A percentile compares a stretch with the other conserved stretches of the same genome.
Evolutionary conservation across 768 basidiomycete genomes (phyloP).

Genomic region (Mycena olivaceomarginata): DNA sequence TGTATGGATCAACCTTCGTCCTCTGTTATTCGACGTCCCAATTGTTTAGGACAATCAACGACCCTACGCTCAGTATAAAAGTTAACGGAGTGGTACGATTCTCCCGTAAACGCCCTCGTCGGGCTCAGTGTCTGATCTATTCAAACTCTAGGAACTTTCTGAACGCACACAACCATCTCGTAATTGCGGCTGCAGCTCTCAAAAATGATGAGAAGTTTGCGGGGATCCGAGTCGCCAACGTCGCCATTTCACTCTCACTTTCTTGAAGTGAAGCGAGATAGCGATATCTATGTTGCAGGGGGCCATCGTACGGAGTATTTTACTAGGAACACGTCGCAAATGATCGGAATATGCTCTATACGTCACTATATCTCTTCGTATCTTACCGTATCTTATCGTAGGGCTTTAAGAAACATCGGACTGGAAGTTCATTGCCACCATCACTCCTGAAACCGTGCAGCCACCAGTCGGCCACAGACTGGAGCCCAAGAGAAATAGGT

Average conservation of each 20-base stretch:
- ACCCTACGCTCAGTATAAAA: conserved; percentile 24
- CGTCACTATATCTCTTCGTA: no score
- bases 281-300: no score
- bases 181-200: conserved; percentile 14
- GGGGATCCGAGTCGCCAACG: background rate
- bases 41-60: conserved; percentile 22
- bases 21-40: background rate
- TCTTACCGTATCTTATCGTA: no score
- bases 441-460: no score
- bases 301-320: no score
- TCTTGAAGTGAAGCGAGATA: background rate
- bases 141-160: conserved; percentile 15
- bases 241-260: conserved; percentile 18
- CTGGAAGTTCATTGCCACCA: no score
- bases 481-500: no score
- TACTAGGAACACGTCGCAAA: no score
- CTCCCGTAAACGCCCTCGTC: background rate
- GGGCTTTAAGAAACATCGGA: no score
- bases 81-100: background rate
- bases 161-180: conserved; percentile 19
- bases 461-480: no score
- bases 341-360: no score
- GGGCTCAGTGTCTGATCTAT: background rate
- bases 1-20: background rate
- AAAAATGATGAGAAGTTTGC: conserved; percentile 18